A percentile compares a stretch with the other conserved stretches of the same genome.
phyloP scores from a whole-genome alignment of 2,329 filamentous ascomycete species.

The Ceratocystis albifundus region DNA sequence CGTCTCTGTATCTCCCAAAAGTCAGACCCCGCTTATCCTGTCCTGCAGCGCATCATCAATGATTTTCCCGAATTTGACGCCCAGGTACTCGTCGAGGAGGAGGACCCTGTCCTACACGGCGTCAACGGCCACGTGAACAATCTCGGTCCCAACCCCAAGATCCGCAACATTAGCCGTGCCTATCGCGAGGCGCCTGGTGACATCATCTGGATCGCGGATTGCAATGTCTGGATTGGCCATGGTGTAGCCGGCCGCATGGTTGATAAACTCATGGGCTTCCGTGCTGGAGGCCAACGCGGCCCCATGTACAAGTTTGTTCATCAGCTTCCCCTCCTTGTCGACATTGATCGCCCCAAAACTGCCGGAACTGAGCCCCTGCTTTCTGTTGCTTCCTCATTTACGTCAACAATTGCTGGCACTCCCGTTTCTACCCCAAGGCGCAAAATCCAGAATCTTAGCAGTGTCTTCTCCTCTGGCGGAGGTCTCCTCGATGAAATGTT shows the following conservation, averaged over 20 bases:
- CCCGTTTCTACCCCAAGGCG: background rate
- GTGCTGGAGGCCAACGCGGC: constrained; percentile 35
- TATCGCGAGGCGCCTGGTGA: constrained; percentile 82
- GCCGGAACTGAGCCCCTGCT: constrained; percentile 24
- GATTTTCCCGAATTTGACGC: constrained; percentile 65
- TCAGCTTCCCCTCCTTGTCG: constrained; percentile 81
- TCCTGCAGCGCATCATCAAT: constrained; percentile 57
- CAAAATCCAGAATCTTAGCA: constrained; percentile 25
- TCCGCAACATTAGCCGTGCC: constrained; percentile 86
- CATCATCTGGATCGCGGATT: constrained; percentile 89
- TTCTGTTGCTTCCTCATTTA: background rate
- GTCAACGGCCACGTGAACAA: constrained; percentile 40
- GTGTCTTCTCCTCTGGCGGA: constrained; percentile 44
- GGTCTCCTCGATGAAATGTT: constrained; percentile 89
- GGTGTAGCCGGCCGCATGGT: constrained; percentile 81
- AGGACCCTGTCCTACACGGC: constrained; percentile 59
- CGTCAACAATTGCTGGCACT: constrained; percentile 8
- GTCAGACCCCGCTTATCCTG: constrained; percentile 63
- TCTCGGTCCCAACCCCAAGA: constrained; percentile 95
- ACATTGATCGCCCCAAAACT: constrained; percentile 37
- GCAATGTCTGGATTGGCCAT: constrained; percentile 82
- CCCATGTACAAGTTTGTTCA: constrained; percentile 81
- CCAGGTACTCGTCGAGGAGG: constrained; percentile 65
- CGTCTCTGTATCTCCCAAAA: constrained; percentile 69
- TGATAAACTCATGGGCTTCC: constrained; percentile 65